Percentiles rank a stretch among this genome's conserved stretches.
phyloP scores from a whole-genome alignment of 83 land plant species.

The Diphasiastrum complanatum region DNA sequence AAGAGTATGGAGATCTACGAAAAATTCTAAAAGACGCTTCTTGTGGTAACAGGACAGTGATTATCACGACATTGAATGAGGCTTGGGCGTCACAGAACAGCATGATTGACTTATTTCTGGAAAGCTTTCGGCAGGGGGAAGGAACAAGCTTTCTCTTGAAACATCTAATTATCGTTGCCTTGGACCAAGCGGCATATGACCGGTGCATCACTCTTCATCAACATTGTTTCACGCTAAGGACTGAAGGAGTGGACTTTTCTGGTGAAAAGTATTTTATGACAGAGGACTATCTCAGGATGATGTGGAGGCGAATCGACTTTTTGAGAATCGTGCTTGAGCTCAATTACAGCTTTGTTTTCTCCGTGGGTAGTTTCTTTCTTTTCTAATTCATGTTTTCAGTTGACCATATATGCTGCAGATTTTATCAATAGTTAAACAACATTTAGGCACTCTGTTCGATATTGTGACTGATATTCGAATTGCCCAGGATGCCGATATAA shows the following conservation, averaged over 20 bases:
- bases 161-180: conserved; percentile 42
- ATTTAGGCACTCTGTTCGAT: too few species aligned
- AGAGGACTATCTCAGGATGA: conserved; percentile 55
- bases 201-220: conserved; percentile 39
- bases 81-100: conserved; percentile 14
- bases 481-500: conserved; percentile 64
- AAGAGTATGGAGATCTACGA: too few species aligned
- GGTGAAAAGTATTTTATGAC: conserved; percentile 55
- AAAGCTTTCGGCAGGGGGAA: conserved; percentile 30
- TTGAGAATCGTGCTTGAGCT: conserved; percentile 47
- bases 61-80: conserved; percentile 16
- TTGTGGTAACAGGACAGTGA: conserved; percentile 30
- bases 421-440: too few species aligned
- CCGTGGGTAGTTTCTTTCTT: conserved; percentile 43
- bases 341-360: conserved; percentile 59
- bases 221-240: conserved; percentile 44
- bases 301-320: conserved; percentile 74
- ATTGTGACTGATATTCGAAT: too few species aligned
- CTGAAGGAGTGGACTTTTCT: conserved; percentile 51
- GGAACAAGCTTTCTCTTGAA: conserved; percentile 29
- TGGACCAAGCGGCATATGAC: conserved; percentile 43
- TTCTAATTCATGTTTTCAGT: too few species aligned
- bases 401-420: too few species aligned
- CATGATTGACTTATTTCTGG: conserved; percentile 16
- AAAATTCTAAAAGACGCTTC: too few species aligned